Base-by-base conservation (phyloP, 352 stramenopile species). In the Globisporangium nagaii region DNA sequence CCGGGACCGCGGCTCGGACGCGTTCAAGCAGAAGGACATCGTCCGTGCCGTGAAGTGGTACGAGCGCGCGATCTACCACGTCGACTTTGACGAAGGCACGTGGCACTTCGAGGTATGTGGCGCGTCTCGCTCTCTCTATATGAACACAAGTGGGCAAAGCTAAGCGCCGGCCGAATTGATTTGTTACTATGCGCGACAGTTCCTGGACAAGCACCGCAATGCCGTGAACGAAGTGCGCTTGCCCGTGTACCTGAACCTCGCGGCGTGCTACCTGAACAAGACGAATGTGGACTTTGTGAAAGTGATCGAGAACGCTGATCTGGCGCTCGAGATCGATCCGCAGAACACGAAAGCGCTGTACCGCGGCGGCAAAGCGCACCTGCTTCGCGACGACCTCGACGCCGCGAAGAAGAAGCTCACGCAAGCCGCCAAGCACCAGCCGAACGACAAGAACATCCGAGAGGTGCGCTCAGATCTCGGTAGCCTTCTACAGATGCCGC, bases 321-420 rank as follows among this genome's bases (percentile, higher is more conserved):
- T 79, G 19, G 86, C 81, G 24, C 73, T 95, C 39, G 58, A 47
- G 37, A 89, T 92, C 41, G 81, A 96, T n/a, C 54, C 70, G 3
- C 62, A 81, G 8, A 93, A 92, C 54, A 63, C 84, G 55, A 96
- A 96, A 57, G 86, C 81, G n/a, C 56, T 94, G 30, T 96, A 94
- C 46, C 81, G 83, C 42, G 66, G 73, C 25, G 86, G 84, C 15
- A 71, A 75, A 8, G 84, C 84, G 28, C 66, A 84, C 28, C 58
- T 91, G 30, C 42, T 88, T 8, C 66, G 48, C 1, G 80, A 75
- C 27, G 66, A 95, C 53, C 42, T 90, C 34, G 68, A 85, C 36
- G 64, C 32, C 9, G 84, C 86, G 1, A 70, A 66, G 37, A 66
- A 69, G 48, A 87, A 91, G 45, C 60, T 96, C n/a, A 77, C 72